A percentile compares a stretch with the other conserved stretches of the same genome.
phyloP scores from a whole-genome alignment of 768 basidiomycete species.

The Pluteus cervinus region DNA sequence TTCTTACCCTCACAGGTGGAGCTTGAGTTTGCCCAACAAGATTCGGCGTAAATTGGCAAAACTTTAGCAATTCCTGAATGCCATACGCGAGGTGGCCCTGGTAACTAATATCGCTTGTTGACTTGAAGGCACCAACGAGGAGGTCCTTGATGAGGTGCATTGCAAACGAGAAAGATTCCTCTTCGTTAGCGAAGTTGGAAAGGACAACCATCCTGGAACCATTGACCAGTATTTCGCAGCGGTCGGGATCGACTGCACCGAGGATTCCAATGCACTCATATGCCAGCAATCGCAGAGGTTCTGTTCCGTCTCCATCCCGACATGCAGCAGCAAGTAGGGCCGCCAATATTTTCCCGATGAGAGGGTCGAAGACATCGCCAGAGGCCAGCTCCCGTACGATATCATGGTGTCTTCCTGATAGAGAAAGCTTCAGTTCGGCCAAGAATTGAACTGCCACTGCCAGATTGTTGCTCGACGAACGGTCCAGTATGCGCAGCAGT shows the following conservation, averaged over 20 bases:
- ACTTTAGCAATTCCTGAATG: slow-evolving; percentile 84
- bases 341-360: slow-evolving; percentile 62
- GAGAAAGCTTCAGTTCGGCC: slow-evolving; percentile 65
- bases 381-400: slow-evolving; percentile 60
- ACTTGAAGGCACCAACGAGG: slow-evolving; percentile 84
- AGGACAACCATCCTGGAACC: slow-evolving; percentile 67
- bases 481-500: slow-evolving; percentile 65
- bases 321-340: slow-evolving; percentile 64
- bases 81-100: slow-evolving; percentile 86
- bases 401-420: slow-evolving; percentile 42
- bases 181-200: slow-evolving; percentile 75
- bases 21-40: slow-evolving; percentile 49
- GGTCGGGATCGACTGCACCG: slow-evolving; percentile 93
- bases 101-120: slow-evolving; percentile 90
- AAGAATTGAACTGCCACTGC: slow-evolving; percentile 72
- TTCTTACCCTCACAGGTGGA: slow-evolving; percentile 59
- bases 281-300: slow-evolving; percentile 60
- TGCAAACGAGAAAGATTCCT: slow-evolving; percentile 74
- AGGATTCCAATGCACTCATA: slow-evolving; percentile 90
- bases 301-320: slow-evolving; percentile 73
- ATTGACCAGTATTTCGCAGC: slow-evolving; percentile 60
- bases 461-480: slow-evolving; percentile 72
- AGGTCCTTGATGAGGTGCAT: slow-evolving; percentile 81
- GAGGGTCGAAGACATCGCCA: slow-evolving; percentile 82
- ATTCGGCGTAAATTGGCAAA: slow-evolving; percentile 81